phyloP scores from a whole-genome alignment of 2,329 filamentous ascomycete species.

The Daldinia sp. region DNA sequence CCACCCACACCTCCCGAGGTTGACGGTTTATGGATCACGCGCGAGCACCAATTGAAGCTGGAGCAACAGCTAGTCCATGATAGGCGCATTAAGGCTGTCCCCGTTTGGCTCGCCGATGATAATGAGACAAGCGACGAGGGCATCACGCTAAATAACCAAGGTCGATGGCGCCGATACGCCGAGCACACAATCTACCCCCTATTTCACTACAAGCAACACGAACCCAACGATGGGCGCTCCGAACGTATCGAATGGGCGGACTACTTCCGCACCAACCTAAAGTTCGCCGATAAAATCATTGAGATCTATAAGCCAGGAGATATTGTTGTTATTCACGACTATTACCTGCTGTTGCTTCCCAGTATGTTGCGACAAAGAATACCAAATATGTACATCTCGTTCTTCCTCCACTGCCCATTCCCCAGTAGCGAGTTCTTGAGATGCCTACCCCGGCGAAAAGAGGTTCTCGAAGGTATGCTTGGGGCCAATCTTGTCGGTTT shows the following conservation, averaged over 20 bases:
- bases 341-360: conserved; percentile 89
- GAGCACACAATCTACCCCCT: conserved; percentile 92
- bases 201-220: conserved; percentile 96
- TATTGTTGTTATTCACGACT: conserved; percentile 92
- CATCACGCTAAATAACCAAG: conserved; percentile 80
- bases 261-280: conserved; percentile 91
- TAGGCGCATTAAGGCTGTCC: conserved; percentile 79
- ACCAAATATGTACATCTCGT: conserved; percentile 91
- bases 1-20: conserved; percentile 65
- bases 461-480: conserved; percentile 87
- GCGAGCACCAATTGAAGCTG: conserved; percentile 74
- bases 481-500: conserved; percentile 94
- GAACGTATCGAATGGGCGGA: conserved; percentile 89
- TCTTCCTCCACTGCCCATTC: conserved; percentile 94
- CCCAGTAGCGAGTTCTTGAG: conserved; percentile 95
- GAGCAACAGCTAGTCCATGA: conserved; percentile 78
- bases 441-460: conserved; percentile 86
- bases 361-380: conserved; percentile 86
- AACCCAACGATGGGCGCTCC: conserved; percentile 83
- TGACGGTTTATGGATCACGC: conserved; percentile 75
- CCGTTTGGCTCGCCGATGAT: conserved; percentile 89
- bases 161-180: conserved; percentile 87
- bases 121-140: conserved; percentile 72
- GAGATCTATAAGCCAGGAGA: conserved; percentile 92
- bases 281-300: conserved; percentile 88